Evolutionary conservation across 129 eudicot species (phyloP).

Genomic region (carrot (Daucus carota)): DNA sequence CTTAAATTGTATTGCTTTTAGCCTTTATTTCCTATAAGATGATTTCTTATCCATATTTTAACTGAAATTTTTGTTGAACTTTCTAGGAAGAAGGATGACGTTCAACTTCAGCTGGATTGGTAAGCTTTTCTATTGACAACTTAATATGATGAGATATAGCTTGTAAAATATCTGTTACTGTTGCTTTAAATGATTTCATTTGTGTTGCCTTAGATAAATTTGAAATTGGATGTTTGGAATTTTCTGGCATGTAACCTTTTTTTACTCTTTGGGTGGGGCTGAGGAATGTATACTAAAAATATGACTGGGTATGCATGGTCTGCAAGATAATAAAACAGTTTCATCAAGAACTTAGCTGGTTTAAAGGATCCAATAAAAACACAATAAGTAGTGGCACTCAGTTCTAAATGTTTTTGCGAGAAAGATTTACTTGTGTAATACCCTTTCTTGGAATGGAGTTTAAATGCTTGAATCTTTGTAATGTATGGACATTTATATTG

Average conservation of each 20-base stretch:
- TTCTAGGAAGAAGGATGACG: conserved; percentile 73
- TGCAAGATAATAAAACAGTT: background rate
- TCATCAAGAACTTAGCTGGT: background rate
- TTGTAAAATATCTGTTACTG: background rate
- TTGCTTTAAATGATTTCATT: background rate
- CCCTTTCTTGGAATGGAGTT: background rate
- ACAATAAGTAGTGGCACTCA: background rate
- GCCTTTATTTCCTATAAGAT: background rate
- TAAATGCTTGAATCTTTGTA: background rate
- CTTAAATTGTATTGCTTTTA: background rate
- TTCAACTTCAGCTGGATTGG: conserved; percentile 88
- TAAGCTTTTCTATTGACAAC: conserved; percentile 28
- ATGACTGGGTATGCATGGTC: background rate
- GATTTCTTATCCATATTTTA: conserved; percentile 2
- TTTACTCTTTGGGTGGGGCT: background rate
- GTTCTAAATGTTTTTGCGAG: background rate
- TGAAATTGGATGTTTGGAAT: background rate
- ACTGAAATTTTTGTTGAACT: conserved; percentile 17
- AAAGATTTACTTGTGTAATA: background rate
- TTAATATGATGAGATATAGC: background rate
- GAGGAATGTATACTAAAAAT: background rate
- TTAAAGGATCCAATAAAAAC: background rate
- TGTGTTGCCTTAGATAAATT: conserved; percentile 1
- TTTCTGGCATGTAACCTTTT: background rate
- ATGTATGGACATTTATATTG: background rate